Evolutionary conservation across 2,329 filamentous ascomycete species (phyloP), one percentile per base, ranked within the genome.

Genomic region (Alternaria sp.): DNA sequence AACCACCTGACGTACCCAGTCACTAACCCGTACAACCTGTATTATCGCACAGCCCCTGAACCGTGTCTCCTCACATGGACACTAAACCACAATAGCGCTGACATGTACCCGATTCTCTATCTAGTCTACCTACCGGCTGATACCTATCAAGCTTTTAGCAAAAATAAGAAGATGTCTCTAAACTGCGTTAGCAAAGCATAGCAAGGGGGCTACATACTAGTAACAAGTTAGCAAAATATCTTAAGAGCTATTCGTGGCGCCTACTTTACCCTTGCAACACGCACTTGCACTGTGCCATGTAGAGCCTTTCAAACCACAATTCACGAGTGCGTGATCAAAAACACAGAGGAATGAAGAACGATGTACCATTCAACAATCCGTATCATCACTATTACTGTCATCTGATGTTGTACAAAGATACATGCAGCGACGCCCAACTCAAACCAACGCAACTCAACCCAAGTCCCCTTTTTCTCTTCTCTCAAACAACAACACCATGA

Each of bases 91-190:
- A n/a, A 49, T 7, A 49, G 13, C 45, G 45, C 23, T 28, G 15
- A 49, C 9, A 26, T 13, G 25, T 49, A 19, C 46, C 15, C 15
- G 1, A 6, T 30, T 1, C 28, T 13, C 28, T 12, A 30, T 30
- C 11, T 1, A 30, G 13, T 30, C 28, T 6, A 1, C 28, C 5
- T 30, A 30, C 28, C 5, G 3, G 28, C 28, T 30, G 2, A 6
- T 5, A 13, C 4, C 30, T 15, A 36, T 36, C 13, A 36, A 36
- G 7, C 13, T 5, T 0, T 36, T 15, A 36, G 13, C 30, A 36
- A 3, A 0, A 2, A 36, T 15, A 36, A 15, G 0, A 15, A 36
- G 0, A 36, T 36, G 1, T 15, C 6, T 15, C 1, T 4, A 3
- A 36, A 36, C 30, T 1, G 13, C 13, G 13, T 36, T 36, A 0